Conservation (phyloP, 306 rosid species). For the Cucumis melo region DNA sequence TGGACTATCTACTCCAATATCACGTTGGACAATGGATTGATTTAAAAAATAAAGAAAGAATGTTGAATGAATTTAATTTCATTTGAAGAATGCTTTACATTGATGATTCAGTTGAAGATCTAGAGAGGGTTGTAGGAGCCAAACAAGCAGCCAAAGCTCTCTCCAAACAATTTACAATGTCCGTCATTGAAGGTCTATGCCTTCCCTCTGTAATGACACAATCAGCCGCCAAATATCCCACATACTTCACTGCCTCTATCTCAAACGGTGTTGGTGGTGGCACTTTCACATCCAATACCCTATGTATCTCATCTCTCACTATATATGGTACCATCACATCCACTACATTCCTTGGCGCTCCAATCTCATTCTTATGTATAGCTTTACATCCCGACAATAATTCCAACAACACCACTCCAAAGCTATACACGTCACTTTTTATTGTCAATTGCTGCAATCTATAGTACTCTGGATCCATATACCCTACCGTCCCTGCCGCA, state of each 20-base stretch:
- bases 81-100: not conserved
- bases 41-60: not conserved
- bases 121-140: slow-evolving; percentile 21
- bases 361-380: slow-evolving; percentile 51
- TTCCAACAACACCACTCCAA: slow-evolving; percentile 63
- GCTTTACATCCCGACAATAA: slow-evolving; percentile 52
- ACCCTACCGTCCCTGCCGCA: slow-evolving; percentile 71
- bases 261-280: slow-evolving; percentile 71
- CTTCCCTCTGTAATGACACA: slow-evolving; percentile 58
- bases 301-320: slow-evolving; percentile 56
- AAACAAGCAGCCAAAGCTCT: slow-evolving; percentile 49
- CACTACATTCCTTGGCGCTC: slow-evolving; percentile 69
- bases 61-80: not conserved
- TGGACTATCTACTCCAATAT: too few species aligned
- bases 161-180: slow-evolving; percentile 46
- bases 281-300: slow-evolving; percentile 52
- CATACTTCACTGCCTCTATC: slow-evolving; percentile 60
- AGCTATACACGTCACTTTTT: slow-evolving; percentile 84
- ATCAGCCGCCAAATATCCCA: slow-evolving; percentile 71
- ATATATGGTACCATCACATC: slow-evolving; percentile 61
- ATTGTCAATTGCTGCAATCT: slow-evolving; percentile 55
- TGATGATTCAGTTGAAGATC: slow-evolving; percentile 31
- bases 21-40: too few species aligned
- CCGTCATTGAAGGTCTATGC: slow-evolving; percentile 51
- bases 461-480: slow-evolving; percentile 89